Evolutionary conservation across 2,329 filamentous ascomycete genomes (phyloP).

Genomic region (Apiospora phragmitis): DNA sequence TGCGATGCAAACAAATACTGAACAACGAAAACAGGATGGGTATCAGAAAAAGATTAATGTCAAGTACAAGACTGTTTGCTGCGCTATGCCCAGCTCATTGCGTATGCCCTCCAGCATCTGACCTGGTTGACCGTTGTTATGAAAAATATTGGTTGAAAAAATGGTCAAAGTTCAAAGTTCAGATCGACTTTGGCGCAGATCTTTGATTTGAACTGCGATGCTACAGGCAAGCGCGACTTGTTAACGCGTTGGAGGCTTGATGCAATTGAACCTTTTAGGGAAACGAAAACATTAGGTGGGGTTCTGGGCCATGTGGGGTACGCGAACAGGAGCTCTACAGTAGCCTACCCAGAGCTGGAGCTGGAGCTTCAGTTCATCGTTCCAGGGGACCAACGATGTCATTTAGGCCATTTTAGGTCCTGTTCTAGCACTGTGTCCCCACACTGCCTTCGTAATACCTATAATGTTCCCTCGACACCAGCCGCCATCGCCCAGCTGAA

Average conservation of each 20-base stretch:
- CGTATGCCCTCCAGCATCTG: neutral
- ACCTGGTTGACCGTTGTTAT: neutral
- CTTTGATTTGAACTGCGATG: neutral
- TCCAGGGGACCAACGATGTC: slow-evolving; percentile 2
- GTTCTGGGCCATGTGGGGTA: neutral
- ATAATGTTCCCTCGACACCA: neutral
- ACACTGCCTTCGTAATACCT: neutral
- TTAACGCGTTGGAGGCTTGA: slow-evolving; percentile 1
- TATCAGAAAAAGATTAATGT: neutral
- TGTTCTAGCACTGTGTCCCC: neutral
- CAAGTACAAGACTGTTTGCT: neutral
- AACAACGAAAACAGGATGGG: neutral
- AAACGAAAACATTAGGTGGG: slow-evolving; percentile 1
- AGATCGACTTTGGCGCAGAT: neutral
- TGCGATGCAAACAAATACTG: neutral
- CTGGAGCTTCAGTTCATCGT: neutral
- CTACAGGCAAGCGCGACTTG: neutral
- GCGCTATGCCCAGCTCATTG: neutral
- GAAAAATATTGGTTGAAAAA: neutral
- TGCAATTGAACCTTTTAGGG: neutral
- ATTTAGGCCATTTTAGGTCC: neutral
- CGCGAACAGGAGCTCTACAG: neutral
- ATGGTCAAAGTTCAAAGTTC: neutral
- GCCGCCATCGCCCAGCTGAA: too few species aligned
- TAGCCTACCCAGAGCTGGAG: too few species aligned